Evolutionary conservation across 371 early-diverging fungal species (phyloP), one percentile per base, ranked within the genome.

Genomic region (Mortierella sp.): DNA sequence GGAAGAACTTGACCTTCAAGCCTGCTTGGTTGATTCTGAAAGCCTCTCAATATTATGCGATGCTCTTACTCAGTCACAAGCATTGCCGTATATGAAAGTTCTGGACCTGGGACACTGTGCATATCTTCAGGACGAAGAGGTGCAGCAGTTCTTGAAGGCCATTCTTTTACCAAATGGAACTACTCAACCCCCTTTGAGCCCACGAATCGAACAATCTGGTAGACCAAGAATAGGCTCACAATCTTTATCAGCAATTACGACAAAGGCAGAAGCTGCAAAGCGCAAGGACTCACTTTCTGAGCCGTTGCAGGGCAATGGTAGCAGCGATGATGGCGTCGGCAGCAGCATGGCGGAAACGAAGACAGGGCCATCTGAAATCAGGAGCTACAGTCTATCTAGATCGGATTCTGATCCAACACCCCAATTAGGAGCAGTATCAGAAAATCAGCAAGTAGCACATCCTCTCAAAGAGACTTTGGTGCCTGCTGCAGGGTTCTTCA

Each of bases 1-100:
- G n/a, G 68, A 70, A 34, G 79, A 79, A 13, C 45, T 79, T n/a
- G 79, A 79, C 53, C 32, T 79, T n/a, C 79, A 73, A 29, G 79
- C 66, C 4, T 73, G 74, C 47, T 45, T 66, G 10, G 70, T 79
- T 2, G 60, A 70, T 13, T 40, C 67, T 8, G 55, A 54, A 15
- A 70, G 79, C 7, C 40, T 79, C 35, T 29, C 28, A 8, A 63
- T 28, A 12, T 23, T 79, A 13, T 58, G 49, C 0, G 51, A 66
- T n/a, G 70, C 64, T 13, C 37, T 79, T 8, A 12, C 2, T 8
- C 62, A n/a, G 47, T 34, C 37, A 17, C 49, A 34, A 2, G 64
- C 60, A 5, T 65, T 54, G 9, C 45, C 79, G 1, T 54, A 66
- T 29, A 47, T 79, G 31, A 64, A 66, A 22, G 57, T 40, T 2